Evolutionary conservation across 345 rosid species (phyloP), one percentile per base, ranked within the genome.

Genomic region (Acer saccharum): DNA sequence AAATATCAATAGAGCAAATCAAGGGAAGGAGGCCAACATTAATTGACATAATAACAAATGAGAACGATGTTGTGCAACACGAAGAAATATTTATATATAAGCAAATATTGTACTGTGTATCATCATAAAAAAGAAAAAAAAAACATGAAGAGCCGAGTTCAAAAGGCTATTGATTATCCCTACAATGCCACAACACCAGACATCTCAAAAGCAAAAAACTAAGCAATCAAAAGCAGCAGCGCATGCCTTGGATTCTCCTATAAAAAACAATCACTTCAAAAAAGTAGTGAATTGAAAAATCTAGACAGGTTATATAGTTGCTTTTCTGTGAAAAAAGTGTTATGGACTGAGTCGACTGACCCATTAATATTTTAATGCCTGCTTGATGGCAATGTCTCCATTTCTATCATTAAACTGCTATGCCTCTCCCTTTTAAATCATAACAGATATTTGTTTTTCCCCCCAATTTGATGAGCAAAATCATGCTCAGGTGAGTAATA

Each of bases 241-340:
- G 78, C 78, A 68, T 55, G 82, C 73, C 48, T 78, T 12, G 79
- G 81, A 78, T 82, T 66, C 79, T 71, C 75, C 32, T 44, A 55
- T 44, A 29, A 29, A 48, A 48, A 67, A 61, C 32, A 48, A 63
- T 64, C 65, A 54, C 27, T 13, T 68, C 8, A 58, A n/a, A 13
- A 52, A 60, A 68, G 74, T 7, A 7, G 0, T 29, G 32, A 29
- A 29, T 29, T 29, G 32, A 29, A 29, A 29, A 29, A 29, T 29
- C 32, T 29, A 29, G 32, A 29, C 32, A 29, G 4, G 32, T 29
- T 29, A 29, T 29, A 29, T 29, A 29, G 29, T 54, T 27, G 10
- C n/a, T 20, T 57, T 25, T 69, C 29, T 12, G 61, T 23, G 10
- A 27, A 29, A 68, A 29, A 73, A 74, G 54, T 50, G 54, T 39